Base-by-base conservation (phyloP, 441 rosid genomes). In the Syzygium syzygioides region DNA sequence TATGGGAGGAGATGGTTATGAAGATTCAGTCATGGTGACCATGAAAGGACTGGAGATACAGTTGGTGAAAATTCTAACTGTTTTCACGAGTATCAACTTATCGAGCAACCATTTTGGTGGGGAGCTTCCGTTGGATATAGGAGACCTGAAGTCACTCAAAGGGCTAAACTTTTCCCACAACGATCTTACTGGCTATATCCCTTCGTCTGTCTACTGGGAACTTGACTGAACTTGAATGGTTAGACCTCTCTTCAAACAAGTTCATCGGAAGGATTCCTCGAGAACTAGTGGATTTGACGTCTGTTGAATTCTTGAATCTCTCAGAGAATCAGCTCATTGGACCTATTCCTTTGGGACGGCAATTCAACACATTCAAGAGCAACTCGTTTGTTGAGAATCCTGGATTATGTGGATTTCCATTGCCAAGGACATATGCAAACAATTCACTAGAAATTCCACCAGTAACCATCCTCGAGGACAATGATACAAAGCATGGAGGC, bases 401-500 rank as follows among this genome's bases (percentile, higher is more conserved):
- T 0, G 1, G 48, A 54, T 25, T 87, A 17, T 87, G 86, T 1
- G 86, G 88, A 12, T 25, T 25, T 53, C 88, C 85, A 17, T 37
- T 87, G 34, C 18, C 2, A 3, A 0, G 9, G 18, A 64, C 68
- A 41, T 79, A 86, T 4, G 45, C 32, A 10, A 11, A 79, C 2
- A n/a, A 0, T 26, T 0, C 30, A 14, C 41, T 0, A 60, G 66
- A 76, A 52, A 26, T 45, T 28, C 68, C 13, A 1, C 66, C 6
- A 0, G 4, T 45, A 13, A 26, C 8, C 57, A n/a, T 32, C 0
- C 25, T 4, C 14, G 9, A 0, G 1, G 89, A 18, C 26, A 23
- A 79, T 1, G 14, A 55, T 17, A 26, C 0, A 1, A 13, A 1
- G 20, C n/a, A 37, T 0, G 11, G 1, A 20, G 17, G 56, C 4